Conservation (phyloP, 495 filamentous ascomycete genomes). For the Podospora fimiseda region DNA sequence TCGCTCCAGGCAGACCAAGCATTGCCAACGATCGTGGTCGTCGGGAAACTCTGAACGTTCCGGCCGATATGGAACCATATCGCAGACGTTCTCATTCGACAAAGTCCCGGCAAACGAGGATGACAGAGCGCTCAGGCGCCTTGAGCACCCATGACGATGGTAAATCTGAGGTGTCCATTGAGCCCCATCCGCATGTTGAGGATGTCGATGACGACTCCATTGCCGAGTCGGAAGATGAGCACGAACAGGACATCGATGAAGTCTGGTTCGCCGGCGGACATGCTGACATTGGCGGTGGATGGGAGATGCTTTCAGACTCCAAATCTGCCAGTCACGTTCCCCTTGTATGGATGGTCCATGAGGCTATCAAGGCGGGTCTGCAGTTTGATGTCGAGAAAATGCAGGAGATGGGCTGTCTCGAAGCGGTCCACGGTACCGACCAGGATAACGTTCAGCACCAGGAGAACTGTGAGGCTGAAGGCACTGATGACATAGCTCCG, state of each 20-base stretch:
- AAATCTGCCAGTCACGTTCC: slow-evolving; percentile 66
- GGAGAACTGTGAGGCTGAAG: neutral
- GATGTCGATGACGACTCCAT: slow-evolving; percentile 32
- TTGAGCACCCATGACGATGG: slow-evolving; percentile 19
- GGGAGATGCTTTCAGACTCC: slow-evolving; percentile 55
- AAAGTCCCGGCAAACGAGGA: slow-evolving; percentile 7
- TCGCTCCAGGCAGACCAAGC: neutral
- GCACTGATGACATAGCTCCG: slow-evolving; percentile 1
- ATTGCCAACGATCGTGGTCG: slow-evolving; percentile 14
- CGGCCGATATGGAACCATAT: slow-evolving; percentile 31
- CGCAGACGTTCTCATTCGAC: slow-evolving; percentile 40
- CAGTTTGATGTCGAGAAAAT: slow-evolving; percentile 64
- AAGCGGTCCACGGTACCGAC: slow-evolving; percentile 24
- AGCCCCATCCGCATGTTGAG: slow-evolving; percentile 21
- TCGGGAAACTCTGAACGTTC: slow-evolving; percentile 9
- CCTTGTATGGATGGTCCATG: slow-evolving; percentile 77
- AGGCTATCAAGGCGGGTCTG: slow-evolving; percentile 68
- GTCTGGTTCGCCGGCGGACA: slow-evolving; percentile 82
- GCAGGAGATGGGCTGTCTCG: slow-evolving; percentile 52
- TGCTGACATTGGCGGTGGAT: slow-evolving; percentile 79
- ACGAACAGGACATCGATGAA: slow-evolving; percentile 69
- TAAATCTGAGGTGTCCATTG: slow-evolving; percentile 21
- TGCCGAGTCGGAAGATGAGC: slow-evolving; percentile 49
- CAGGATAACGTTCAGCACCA: neutral
- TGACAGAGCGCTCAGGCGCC: slow-evolving; percentile 10